These are phyloP conservation scores for Penicillium sp. DNA, from an alignment of 2,329 filamentous ascomycete genomes.

Conservation along the genomic window DNA sequence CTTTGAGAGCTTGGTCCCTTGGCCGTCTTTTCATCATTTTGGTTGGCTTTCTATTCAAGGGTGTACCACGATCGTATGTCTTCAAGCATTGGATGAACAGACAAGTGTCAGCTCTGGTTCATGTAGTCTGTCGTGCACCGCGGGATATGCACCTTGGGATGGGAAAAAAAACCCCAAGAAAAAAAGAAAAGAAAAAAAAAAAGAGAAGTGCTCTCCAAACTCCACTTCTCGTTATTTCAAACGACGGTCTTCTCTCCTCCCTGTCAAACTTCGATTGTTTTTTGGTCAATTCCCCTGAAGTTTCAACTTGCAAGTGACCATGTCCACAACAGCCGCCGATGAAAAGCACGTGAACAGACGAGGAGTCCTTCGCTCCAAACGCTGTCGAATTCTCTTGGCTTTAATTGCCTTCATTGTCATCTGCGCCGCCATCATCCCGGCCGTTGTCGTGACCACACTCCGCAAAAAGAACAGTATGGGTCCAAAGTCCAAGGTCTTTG, in stretches of 20 bases:
- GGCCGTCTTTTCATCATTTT: too few species aligned
- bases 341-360: constrained; percentile 32
- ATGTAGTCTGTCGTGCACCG: too few species aligned
- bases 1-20: too few species aligned
- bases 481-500: constrained; percentile 39
- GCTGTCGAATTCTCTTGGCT: constrained; percentile 25
- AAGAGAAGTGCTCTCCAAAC: too few species aligned
- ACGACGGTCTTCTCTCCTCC: constrained; percentile 1
- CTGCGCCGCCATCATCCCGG: constrained; percentile 28
- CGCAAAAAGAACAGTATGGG: constrained; percentile 31
- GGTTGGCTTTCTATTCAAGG: too few species aligned
- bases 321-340: constrained; percentile 17
- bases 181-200: too few species aligned
- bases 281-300: background rate
- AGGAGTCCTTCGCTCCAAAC: constrained; percentile 23
- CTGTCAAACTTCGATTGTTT: constrained; percentile 4
- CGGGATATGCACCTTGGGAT: too few species aligned
- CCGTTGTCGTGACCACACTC: constrained; percentile 30
- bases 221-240: constrained; percentile 13
- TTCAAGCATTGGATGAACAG: too few species aligned
- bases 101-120: too few species aligned
- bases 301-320: constrained; percentile 3
- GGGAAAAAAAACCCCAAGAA: too few species aligned
- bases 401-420: constrained; percentile 25
- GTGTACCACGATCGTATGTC: too few species aligned